A percentile compares a stretch with the other conserved stretches of the same genome.
Conservation (phyloP, 805 yeast genomes). For the Saccharomycopsis malanga region DNA sequence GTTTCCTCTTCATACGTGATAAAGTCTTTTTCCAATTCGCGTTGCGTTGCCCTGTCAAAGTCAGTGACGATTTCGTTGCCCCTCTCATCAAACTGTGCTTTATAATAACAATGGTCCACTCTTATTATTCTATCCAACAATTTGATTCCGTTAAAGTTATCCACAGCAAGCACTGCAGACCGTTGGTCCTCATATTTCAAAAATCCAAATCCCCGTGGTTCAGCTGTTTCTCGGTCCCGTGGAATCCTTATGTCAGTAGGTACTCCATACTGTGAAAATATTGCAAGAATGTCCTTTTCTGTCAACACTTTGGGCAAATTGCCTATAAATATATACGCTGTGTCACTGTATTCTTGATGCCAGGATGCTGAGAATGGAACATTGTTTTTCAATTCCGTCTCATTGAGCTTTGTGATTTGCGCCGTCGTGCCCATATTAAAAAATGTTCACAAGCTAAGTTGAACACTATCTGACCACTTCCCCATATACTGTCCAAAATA, state of each 20-base stretch:
- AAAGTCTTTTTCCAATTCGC: constrained; percentile 20
- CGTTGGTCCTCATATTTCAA: constrained; percentile 76
- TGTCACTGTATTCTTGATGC: constrained; percentile 78
- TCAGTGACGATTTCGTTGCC: constrained; percentile 18
- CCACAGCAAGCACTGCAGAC: constrained; percentile 79
- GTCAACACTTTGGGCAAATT: constrained; percentile 55
- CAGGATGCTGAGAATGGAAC: constrained; percentile 65
- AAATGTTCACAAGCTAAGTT: too few species aligned
- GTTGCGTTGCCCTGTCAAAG: constrained; percentile 13
- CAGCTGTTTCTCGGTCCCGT: constrained; percentile 49
- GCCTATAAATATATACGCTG: constrained; percentile 74
- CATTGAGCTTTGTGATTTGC: constrained; percentile 51
- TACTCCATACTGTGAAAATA: constrained; percentile 85
- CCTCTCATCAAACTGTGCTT: constrained; percentile 23
- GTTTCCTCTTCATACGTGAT: not conserved
- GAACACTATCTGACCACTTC: too few species aligned
- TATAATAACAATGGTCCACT: constrained; percentile 18
- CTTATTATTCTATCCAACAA: constrained; percentile 1
- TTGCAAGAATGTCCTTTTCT: constrained; percentile 67
- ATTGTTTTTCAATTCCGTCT: constrained; percentile 57
- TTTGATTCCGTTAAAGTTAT: constrained; percentile 65
- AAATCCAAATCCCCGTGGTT: constrained; percentile 70
- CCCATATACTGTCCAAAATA: too few species aligned
- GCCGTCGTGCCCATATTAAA: not conserved
- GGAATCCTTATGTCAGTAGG: constrained; percentile 70